Percentiles rank a stretch among this genome's conserved stretches.
These are phyloP conservation scores for Aspergillus tubingensis DNA, from an alignment of 2,329 filamentous ascomycete genomes.

Conservation along the genomic window DNA sequence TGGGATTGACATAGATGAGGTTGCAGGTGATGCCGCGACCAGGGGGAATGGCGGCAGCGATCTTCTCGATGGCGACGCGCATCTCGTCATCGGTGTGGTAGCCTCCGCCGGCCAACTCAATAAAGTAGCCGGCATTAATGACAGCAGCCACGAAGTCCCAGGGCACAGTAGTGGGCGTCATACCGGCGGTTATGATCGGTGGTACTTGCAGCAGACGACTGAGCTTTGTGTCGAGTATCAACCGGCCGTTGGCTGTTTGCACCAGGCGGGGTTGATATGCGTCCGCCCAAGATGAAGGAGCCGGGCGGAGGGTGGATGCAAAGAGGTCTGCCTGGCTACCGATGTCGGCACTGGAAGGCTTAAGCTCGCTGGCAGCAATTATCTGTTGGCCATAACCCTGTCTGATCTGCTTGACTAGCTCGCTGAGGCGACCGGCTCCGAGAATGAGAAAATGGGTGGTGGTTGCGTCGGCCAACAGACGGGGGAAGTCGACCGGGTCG, in stretches of 20 bases:
- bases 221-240: neutral
- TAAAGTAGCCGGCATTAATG: neutral
- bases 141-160: neutral
- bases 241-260: neutral
- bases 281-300: neutral
- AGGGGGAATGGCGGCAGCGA: neutral
- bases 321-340: neutral
- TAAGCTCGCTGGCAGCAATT: neutral
- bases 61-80: neutral
- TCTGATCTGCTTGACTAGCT: neutral
- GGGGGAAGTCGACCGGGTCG: neutral
- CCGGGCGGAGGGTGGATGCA: neutral
- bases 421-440: neutral
- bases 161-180: neutral
- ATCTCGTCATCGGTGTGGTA: constrained; percentile 1
- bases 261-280: neutral
- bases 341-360: neutral
- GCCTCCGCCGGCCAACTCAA: neutral
- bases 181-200: neutral
- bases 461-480: neutral
- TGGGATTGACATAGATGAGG: neutral
- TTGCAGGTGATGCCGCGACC: neutral
- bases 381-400: neutral
- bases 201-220: neutral
- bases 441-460: neutral